Base-by-base conservation (phyloP, 140 eudicot genomes). In the Oenanthe javanica region DNA sequence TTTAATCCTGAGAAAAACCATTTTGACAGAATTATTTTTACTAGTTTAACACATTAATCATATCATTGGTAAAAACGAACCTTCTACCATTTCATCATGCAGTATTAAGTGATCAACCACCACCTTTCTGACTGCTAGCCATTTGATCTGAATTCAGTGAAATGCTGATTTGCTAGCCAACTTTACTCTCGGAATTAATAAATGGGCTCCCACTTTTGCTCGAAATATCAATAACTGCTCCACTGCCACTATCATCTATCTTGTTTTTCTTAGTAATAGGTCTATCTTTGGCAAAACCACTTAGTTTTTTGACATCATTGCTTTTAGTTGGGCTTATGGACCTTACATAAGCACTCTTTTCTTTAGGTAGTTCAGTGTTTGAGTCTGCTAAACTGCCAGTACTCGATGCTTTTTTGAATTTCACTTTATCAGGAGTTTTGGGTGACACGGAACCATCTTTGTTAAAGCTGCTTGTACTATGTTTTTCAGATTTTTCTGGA, bases 131-230 rank as follows among this genome's bases (percentile, higher is more conserved):
- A 71, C 81, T 19, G 72, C 82, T 74, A 12, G 1, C n/a, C 40
- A 47, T 21, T 84, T 72, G 57, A 79, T 61, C 79, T 72, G 36
- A 84, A 76, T 67, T 76, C 49, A 71, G 47, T 9, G 31, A 18
- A 75, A 54, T 63, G 19, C 11, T 59, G 64, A 16, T 64, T 79
- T 55, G 75, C 86, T 83, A 92, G 72, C 92, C 90, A 79, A 84
- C 84, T 85, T 87, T 90, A 66, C 97, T 93, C 84, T 92, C 98
- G 66, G 94, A 92, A 84, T 94, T 92, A 64, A 90, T 84, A 18
- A 87, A 78, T 63, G 83, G 63, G 79, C 83, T 88, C 84, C 81
- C 94, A 59, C 76, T 72, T 49, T 90, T 85, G 54, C 79, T 70
- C 42, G 93, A 80, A 69, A 79, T 82, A 82, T 21, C 79, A 1